Evolutionary conservation across 441 rosid genomes (phyloP).

Genomic region (Euphorbia schlechtendalii): DNA sequence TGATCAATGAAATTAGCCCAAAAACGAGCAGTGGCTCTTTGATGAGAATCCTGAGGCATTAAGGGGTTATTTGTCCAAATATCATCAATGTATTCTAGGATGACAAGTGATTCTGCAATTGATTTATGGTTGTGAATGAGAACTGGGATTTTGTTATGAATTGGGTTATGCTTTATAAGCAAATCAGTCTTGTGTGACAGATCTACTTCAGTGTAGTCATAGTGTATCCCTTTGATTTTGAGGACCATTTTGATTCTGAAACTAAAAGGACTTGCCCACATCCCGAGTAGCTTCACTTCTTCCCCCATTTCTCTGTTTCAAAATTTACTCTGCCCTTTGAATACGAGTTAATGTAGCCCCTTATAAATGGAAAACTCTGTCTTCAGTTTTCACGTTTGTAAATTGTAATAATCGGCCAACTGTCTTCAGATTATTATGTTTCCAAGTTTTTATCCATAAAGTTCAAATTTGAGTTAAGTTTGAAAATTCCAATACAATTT

Average conservation of each 20-base stretch:
- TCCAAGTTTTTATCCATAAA: too few relatives aligned
- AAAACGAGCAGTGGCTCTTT: not conserved
- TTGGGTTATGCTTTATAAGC: conserved; percentile 33
- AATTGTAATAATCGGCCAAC: too few relatives aligned
- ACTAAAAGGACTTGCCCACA: conserved; percentile 41
- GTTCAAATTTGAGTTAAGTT: too few relatives aligned
- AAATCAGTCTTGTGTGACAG: conserved; percentile 31
- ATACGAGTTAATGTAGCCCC: too few relatives aligned
- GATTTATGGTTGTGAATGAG: conserved; percentile 39
- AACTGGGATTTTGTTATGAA: conserved; percentile 37
- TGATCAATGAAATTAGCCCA: not conserved
- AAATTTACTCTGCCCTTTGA: too few relatives aligned
- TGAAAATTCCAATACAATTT: too few relatives aligned
- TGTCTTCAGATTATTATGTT: too few relatives aligned
- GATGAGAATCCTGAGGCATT: not conserved
- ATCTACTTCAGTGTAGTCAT: conserved; percentile 32
- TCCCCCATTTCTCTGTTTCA: conserved; percentile 11
- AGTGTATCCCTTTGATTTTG: conserved; percentile 38
- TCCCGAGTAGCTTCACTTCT: conserved; percentile 36
- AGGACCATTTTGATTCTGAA: conserved; percentile 34
- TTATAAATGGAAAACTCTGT: too few relatives aligned
- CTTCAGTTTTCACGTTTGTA: too few relatives aligned
- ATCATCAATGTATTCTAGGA: too few relatives aligned
- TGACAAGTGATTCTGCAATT: conserved; percentile 31
- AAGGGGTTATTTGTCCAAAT: not conserved